Evolutionary conservation across 202 grass and related monocot genomes (phyloP).

Genomic region (Saccharum hybrid): DNA sequence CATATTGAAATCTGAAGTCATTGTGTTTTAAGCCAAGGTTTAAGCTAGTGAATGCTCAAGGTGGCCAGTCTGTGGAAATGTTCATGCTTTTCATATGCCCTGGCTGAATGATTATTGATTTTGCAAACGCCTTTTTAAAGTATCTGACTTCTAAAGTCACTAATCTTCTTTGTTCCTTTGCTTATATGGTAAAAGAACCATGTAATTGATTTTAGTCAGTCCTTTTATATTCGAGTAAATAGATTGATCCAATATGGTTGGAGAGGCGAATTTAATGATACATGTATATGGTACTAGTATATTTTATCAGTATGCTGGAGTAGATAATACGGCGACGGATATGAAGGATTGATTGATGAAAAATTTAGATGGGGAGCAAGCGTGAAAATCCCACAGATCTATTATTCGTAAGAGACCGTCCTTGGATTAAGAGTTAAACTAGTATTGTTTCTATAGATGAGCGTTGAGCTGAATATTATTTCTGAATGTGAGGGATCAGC

Average conservation of each 20-base stretch:
- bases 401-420: not conserved
- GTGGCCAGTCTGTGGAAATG: conserved; percentile 14
- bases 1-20: conserved; percentile 16
- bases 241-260: conserved; percentile 29
- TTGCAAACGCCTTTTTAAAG: conserved; percentile 1
- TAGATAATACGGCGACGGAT: not conserved
- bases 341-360: conserved; percentile 26
- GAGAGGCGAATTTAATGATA: conserved; percentile 14
- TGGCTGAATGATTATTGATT: conserved; percentile 22
- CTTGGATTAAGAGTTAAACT: conserved; percentile 23
- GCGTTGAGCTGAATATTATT: not conserved
- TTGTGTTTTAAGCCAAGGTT: conserved; percentile 17
- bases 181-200: conserved; percentile 14
- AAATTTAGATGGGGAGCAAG: conserved; percentile 7
- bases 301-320: not conserved
- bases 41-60: conserved; percentile 15
- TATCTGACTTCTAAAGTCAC: conserved; percentile 21
- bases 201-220: conserved; percentile 11
- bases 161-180: not conserved
- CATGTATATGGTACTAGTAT: not conserved
- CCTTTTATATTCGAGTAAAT: conserved; percentile 11
- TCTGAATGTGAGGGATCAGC: not conserved
- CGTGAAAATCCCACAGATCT: not conserved
- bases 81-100: not conserved
- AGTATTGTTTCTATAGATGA: conserved; percentile 10